Evolutionary conservation across 352 stramenopile species (phyloP), one percentile per base, ranked within the genome.

Genomic region (Globisporangium nagaii): DNA sequence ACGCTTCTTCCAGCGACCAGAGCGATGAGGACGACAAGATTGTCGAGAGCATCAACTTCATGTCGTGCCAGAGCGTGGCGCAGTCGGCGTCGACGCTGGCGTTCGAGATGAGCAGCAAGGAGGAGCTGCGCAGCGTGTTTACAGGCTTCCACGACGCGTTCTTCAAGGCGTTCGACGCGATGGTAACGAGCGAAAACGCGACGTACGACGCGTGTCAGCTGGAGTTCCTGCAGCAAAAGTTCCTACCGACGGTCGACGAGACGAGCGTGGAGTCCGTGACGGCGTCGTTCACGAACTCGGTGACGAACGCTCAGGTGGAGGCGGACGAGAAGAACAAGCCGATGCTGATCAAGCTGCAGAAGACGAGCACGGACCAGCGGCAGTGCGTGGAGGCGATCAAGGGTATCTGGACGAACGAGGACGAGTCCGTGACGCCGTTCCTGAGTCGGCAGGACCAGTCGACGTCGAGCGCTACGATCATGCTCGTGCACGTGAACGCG

Each of bases 181-280:
- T 89, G 71, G 22, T 90, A 45, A 61, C 61, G 9, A 84, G 75
- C 39, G 63, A 62, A 19, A 81, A 84, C 62, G 63, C 82, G 20
- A 82, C 58, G 17, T 57, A 66, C 32, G 76, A 88, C 28, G 79
- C 75, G 19, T 92, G 79, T 25, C 72, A 88, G 43, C 43, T 92
- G 25, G 70, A 79, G 20, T 86, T 84, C 51, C 27, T 90, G 20
- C 79, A 88, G 55, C 55, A 85, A 19, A 72, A 84, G 58, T 50
- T 87, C 32, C 59, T 88, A 20, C 66, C 73, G 2, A 70, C 51
- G 2, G 59, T 74, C 8, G 42, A 69, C 13, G 60, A 76, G 25
- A 50, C 74, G 15, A 65, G 60, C 43, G 58, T 53, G 19, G 53
- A 75, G 25, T 36, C 57, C 22, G 31, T 58, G 17, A 37, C 54